Evolutionary conservation across 1,139 yeast species (phyloP), one percentile per base, ranked within the genome.

Genomic region (Saccharomycopsis hybrid): DNA sequence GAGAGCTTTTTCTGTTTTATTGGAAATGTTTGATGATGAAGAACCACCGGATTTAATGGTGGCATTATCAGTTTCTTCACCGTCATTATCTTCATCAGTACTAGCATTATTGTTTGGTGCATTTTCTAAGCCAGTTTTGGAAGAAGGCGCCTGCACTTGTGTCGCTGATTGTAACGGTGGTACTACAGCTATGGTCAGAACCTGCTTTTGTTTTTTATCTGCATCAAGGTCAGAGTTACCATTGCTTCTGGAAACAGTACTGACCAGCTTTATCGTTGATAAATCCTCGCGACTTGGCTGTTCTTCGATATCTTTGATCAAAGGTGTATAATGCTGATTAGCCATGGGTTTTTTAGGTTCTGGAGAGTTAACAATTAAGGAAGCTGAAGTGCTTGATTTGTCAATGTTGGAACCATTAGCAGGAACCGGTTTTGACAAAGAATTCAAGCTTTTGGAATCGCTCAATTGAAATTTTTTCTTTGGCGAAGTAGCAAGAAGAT

Each of bases 1-100:
- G 30, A 51, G 30, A 33, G 54, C 54, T 33, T 51, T 51, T 40
- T 51, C 54, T 13, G 54, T 51, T 37, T 51, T 51, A 37, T 51
- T 51, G 8, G 47, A 42, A 25, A 51, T 51, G 24, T 47, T 48
- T 24, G 50, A 47, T 5, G 44, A 25, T 11, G 35, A 31, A 31
- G 51, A 39, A 31, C 29, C 33, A 27, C 9, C 44, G 2, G 48
- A 43, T 40, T 47, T 48, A 8, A 51, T 44, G 2, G 52, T 51
- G 29, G 39, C 49, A 33, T 41, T 43, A 24, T 51, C 54, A 13
- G 24, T 37, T 2, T 28, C 48, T 28, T 43, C 47, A 5, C 11
- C 47, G 18, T 43, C 36, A 13, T n/a, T 18, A 18, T 30, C 43
- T 4, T 43, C 25, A n/a, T n/a, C n/a, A n/a, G n/a, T 37, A 3